These are phyloP conservation scores for Eurotiales sp. DNA, from an alignment of 2,329 filamentous ascomycete species.

Conservation along the genomic window DNA sequence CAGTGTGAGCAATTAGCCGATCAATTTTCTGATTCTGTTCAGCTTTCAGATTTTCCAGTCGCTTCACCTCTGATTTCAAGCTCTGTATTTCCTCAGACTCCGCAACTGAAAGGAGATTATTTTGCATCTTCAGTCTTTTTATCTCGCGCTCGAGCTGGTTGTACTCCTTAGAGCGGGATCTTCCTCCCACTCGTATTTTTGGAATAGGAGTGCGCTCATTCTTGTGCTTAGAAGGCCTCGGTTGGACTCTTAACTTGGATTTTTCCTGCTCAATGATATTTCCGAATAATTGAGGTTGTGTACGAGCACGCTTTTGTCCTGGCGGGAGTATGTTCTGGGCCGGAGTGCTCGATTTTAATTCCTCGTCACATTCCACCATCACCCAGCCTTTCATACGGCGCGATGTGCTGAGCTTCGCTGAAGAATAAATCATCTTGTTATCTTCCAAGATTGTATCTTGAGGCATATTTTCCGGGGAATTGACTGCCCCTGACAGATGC, in stretches of 20 bases:
- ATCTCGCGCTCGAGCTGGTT: not conserved
- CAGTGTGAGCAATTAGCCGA: not conserved
- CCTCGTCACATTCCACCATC: not conserved
- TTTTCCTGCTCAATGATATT: not conserved
- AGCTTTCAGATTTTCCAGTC: not conserved
- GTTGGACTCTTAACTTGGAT: no score
- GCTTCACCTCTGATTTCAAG: not conserved
- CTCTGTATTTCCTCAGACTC: not conserved
- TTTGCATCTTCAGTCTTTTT: not conserved
- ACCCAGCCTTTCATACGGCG: not conserved
- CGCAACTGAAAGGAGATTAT: not conserved
- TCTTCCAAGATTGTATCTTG: no score
- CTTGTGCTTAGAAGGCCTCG: not conserved
- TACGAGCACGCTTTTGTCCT: not conserved
- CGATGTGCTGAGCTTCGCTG: no score
- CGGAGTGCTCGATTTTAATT: not conserved
- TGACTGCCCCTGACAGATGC: no score
- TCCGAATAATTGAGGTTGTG: not conserved
- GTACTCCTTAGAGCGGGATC: not conserved
- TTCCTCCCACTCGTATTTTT: not conserved
- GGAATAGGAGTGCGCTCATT: not conserved
- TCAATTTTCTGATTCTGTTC: not conserved
- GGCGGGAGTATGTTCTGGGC: not conserved
- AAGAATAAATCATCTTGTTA: no score
- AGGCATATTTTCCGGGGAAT: no score